Evolutionary conservation across 1,139 yeast species (phyloP).

Genomic region (Yamadazyma songkhlaensis): DNA sequence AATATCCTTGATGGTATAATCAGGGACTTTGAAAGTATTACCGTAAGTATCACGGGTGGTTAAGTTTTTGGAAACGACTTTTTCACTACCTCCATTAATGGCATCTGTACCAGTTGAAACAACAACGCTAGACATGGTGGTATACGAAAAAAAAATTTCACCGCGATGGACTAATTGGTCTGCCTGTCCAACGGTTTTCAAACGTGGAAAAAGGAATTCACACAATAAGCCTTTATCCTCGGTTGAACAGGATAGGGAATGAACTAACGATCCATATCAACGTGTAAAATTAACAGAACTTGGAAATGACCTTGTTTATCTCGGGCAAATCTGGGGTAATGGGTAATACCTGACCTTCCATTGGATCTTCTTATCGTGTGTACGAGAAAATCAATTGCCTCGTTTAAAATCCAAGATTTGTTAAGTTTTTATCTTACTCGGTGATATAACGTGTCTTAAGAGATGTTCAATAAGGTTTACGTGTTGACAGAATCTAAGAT

Average conservation of each 20-base stretch:
- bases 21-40: slow-evolving; percentile 67
- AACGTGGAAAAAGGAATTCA: slow-evolving; percentile 2
- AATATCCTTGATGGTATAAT: slow-evolving; percentile 69
- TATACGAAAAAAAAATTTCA: background rate
- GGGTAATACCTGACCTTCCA: too few relatives aligned
- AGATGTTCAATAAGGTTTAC: too few relatives aligned
- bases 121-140: slow-evolving; percentile 4
- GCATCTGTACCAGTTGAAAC: slow-evolving; percentile 3
- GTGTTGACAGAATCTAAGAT: too few relatives aligned
- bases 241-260: background rate
- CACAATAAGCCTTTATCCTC: background rate
- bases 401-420: too few relatives aligned
- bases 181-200: background rate
- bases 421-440: too few relatives aligned
- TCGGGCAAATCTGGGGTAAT: too few relatives aligned
- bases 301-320: too few relatives aligned
- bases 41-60: slow-evolving; percentile 63
- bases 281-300: too few relatives aligned
- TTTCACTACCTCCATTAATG: background rate
- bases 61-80: slow-evolving; percentile 17
- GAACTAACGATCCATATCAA: too few relatives aligned
- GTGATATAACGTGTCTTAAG: too few relatives aligned
- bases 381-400: too few relatives aligned
- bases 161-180: background rate
- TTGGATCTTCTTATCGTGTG: too few relatives aligned